Percentiles rank a stretch among this genome's conserved stretches.
Evolutionary conservation across 108 stramenopile species (phyloP).

Genomic region (Nitzschia sp.): DNA sequence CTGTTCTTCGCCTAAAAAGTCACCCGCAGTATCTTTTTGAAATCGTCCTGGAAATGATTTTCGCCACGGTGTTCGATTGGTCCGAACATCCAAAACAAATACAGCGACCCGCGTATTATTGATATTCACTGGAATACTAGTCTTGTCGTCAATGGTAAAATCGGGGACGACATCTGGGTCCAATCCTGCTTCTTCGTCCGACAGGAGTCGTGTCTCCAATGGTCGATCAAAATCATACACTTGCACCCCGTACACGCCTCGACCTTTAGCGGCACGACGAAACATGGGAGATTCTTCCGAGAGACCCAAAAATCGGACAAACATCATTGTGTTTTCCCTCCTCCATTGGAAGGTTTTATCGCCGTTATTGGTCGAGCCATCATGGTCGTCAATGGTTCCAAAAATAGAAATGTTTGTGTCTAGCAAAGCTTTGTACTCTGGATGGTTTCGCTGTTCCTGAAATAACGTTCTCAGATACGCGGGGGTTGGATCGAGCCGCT

Average conservation of each 20-base stretch:
- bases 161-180: slow-evolving; percentile 64
- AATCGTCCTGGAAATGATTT: slow-evolving; percentile 22
- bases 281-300: slow-evolving; percentile 42
- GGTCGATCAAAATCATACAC: slow-evolving; percentile 69
- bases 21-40: slow-evolving; percentile 37
- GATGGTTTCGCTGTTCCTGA: slow-evolving; percentile 43
- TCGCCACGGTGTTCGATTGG: slow-evolving; percentile 77
- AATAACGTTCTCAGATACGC: slow-evolving; percentile 41
- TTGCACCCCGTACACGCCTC: slow-evolving; percentile 81
- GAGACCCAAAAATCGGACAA: slow-evolving; percentile 63
- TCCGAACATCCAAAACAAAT: slow-evolving; percentile 73
- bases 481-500: slow-evolving; percentile 32
- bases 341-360: slow-evolving; percentile 54
- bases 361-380: slow-evolving; percentile 80
- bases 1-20: slow-evolving; percentile 79
- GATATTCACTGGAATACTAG: not conserved
- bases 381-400: slow-evolving; percentile 88
- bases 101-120: slow-evolving; percentile 51
- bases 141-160: not conserved
- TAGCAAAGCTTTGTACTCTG: slow-evolving; percentile 59
- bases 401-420: slow-evolving; percentile 45
- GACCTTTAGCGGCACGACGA: slow-evolving; percentile 46
- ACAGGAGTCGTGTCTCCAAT: slow-evolving; percentile 20
- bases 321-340: slow-evolving; percentile 51
- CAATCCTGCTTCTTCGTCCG: slow-evolving; percentile 67